Base-by-base conservation (phyloP, 164 flowering plant species). In the Euptelea pleiosperma region DNA sequence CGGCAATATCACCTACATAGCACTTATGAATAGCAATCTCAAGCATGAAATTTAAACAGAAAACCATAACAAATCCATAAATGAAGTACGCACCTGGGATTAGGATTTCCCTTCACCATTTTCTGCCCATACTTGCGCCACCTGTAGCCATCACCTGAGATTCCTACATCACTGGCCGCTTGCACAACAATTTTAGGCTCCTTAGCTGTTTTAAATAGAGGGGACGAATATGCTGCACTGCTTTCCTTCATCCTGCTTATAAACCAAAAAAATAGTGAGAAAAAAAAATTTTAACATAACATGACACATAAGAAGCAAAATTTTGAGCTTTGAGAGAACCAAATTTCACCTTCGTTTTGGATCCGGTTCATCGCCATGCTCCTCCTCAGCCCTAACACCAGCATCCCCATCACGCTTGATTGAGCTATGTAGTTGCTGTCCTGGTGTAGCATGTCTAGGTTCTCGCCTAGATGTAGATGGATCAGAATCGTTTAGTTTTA, bases 101-200 rank as follows among this genome's bases (percentile, higher is more conserved):
- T 73, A 41, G 88, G 81, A 64, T 78, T 91, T 63, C 97, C 97
- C 62, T 91, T 91, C 60, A 91, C 98, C 89, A 82, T 86, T 62
- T 91, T 91, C 71, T 91, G 98, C 21, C 98, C 98, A 73, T 91
- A 91, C 62, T 90, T 91, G 48, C 98, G 89, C 96, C 98, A 91
- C 66, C 91, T 76, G 65, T 82, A 88, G 53, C 98, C 98, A 80
- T 91, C 98, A 52, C 77, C 75, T 6, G 91, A 79, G 55, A 77
- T 79, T 26, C 84, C 91, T 51, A 76, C 77, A 61, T 91, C 88
- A 67, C 82, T 77, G 22, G 84, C 77, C 19, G 96, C 80, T 77
- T 86, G 93, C 25, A 87, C 88, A 55, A 88, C 87, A 69, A 84
- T 61, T 65, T 82, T 84, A 4, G 85, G 86, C 49, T 86, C 79